Conservation (phyloP, 2,329 filamentous ascomycete genomes). For the Verticillium isaacii region DNA sequence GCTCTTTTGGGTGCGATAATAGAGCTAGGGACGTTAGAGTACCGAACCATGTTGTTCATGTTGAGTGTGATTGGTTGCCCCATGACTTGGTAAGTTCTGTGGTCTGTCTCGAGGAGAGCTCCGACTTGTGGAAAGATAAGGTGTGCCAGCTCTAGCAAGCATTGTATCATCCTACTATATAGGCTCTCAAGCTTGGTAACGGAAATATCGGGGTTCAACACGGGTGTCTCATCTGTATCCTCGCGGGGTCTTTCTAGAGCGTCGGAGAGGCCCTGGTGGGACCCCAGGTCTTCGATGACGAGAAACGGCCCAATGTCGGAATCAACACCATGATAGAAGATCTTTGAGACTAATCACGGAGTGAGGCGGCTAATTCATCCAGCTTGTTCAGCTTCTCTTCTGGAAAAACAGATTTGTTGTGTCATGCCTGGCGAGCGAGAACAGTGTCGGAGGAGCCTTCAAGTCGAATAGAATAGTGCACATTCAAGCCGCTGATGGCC, state of each 20-base stretch:
- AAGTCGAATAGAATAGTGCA: slow-evolving; percentile 17
- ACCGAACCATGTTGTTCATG: slow-evolving; percentile 28
- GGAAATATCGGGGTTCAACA: slow-evolving; percentile 14
- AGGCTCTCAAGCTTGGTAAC: slow-evolving; percentile 21
- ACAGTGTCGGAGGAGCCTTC: slow-evolving; percentile 11
- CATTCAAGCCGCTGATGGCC: slow-evolving; percentile 22
- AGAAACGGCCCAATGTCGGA: slow-evolving; percentile 19
- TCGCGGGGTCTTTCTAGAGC: neutral
- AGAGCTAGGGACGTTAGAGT: slow-evolving; percentile 18
- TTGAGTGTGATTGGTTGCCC: slow-evolving; percentile 32
- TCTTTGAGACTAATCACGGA: slow-evolving; percentile 1
- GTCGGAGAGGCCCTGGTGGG: neutral
- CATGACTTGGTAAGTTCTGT: slow-evolving; percentile 10
- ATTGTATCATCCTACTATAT: slow-evolving; percentile 31
- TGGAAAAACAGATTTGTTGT: neutral
- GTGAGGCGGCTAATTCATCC: slow-evolving; percentile 5
- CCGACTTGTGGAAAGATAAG: slow-evolving; percentile 31
- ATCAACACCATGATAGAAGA: slow-evolving; percentile 13
- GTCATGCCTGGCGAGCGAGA: slow-evolving; percentile 1
- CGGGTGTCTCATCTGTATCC: neutral
- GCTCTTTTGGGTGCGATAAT: slow-evolving; percentile 2
- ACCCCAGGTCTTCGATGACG: slow-evolving; percentile 19
- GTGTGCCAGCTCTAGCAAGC: slow-evolving; percentile 31
- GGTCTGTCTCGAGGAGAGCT: slow-evolving; percentile 18
- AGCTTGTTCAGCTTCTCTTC: slow-evolving; percentile 10